Evolutionary conservation across 2,329 filamentous ascomycete species (phyloP), one percentile per base, ranked within the genome.

Genomic region (Dactylellina drechsleri): DNA sequence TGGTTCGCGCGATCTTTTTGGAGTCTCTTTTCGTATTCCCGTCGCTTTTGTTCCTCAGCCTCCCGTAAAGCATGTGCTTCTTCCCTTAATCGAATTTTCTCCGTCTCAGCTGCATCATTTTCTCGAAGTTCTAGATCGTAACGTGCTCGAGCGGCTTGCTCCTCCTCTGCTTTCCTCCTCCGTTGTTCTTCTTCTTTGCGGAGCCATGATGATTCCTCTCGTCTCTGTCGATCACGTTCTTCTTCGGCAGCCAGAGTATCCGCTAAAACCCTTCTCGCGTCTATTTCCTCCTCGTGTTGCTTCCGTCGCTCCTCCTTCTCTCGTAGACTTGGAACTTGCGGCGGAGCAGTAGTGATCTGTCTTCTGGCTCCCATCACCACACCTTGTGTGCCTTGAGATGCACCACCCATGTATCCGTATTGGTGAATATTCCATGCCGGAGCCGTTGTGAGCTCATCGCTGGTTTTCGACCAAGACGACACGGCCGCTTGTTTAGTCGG

Each of bases 351-450:
- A 7, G 93, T 98, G 81, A 99, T 98, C 83, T 99, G 95, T 74
- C 95, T 88, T 79, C 93, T 88, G 16, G 90, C 92, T 66, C 95
- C 95, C 82, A 98, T 98, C 10, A 92, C 89, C 78, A 99, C 92
- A 16, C 95, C 95, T 76, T 97, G 89, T 79, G 96, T 98, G 2
- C 92, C 94, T 82, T 99, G 95, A 80, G 92, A 97, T 26, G 95
- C 95, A 57, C 95, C 95, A 70, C 95, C 95, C 91, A 98, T 95
- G 82, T 97, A 99, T 6, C 95, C 93, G 81, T 99, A 99, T 81
- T 99, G 95, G 68, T 93, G 91, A 79, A 98, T 98, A 81, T 98
- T 99, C 95, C 95, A 99, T 0, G 95, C 95, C 0, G 95, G 95
- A 26, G 90, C 86, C 1, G 93, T 97, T 52, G 86, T 86, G 15